A percentile compares a stretch with the other conserved stretches of the same genome.
These are phyloP conservation scores for Blastomyces emzantsi DNA, from an alignment of 2,329 filamentous ascomycete species.

Conservation along the genomic window DNA sequence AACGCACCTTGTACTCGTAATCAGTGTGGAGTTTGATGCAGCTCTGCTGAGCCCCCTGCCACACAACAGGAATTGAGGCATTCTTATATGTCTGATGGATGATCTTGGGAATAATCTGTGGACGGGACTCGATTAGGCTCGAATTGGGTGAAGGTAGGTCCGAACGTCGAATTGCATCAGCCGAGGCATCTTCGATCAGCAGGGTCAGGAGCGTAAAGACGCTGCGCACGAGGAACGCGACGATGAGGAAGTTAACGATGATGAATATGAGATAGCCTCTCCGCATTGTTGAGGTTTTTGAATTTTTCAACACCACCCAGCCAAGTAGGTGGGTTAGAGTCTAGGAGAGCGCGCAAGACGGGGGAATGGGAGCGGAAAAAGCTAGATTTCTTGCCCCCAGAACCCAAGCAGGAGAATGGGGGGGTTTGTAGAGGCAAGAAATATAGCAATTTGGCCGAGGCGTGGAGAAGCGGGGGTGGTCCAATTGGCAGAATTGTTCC, in stretches of 20 bases:
- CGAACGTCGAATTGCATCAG: conserved; percentile 56
- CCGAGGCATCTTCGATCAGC: conserved; percentile 57
- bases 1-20: conserved; percentile 61
- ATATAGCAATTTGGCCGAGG: conserved; percentile 4
- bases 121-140: conserved; percentile 46
- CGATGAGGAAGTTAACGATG: conserved; percentile 53
- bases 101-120: conserved; percentile 63
- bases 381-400: conserved; percentile 3
- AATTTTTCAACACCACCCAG: conserved; percentile 11
- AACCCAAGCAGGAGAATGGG: neutral
- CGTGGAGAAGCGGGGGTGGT: neutral
- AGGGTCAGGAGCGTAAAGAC: conserved; percentile 64
- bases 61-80: conserved; percentile 57
- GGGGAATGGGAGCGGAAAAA: neutral
- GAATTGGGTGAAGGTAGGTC: conserved; percentile 59
- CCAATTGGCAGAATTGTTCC: neutral
- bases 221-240: conserved; percentile 55
- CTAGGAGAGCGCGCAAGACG: neutral
- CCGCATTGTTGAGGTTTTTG: conserved; percentile 40
- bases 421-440: conserved; percentile 2
- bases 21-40: conserved; percentile 60
- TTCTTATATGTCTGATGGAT: conserved; percentile 71
- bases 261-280: conserved; percentile 55
- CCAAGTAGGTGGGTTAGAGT: neutral
- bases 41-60: conserved; percentile 55